A percentile compares a stretch with the other conserved stretches of the same genome.
These are phyloP conservation scores for Balakata baccata DNA, from an alignment of 345 rosid genomes.

Conservation along the genomic window DNA sequence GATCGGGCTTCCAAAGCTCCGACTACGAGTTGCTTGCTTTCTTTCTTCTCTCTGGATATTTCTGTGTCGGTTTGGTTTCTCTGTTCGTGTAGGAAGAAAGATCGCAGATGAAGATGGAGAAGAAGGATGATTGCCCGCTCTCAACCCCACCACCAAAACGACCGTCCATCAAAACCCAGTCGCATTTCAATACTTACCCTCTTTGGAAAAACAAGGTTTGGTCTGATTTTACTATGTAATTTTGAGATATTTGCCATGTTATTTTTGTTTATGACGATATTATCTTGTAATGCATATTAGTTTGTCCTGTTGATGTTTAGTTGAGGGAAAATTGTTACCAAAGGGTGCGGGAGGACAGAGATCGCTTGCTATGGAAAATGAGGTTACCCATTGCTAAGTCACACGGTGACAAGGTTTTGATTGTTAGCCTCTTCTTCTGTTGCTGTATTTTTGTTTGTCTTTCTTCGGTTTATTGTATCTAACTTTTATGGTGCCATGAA, in stretches of 20 bases:
- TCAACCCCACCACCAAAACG: conserved; percentile 29
- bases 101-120: neutral
- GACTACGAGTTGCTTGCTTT: too few species aligned
- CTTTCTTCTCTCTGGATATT: neutral
- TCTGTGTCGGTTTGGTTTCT: neutral
- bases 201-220: conserved; percentile 63
- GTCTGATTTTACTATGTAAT: neutral
- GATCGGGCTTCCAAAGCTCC: too few species aligned
- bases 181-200: conserved; percentile 42
- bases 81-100: neutral
- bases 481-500: neutral
- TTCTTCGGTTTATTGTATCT: neutral
- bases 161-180: conserved; percentile 38
- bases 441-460: neutral
- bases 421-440: neutral
- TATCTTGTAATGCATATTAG: neutral
- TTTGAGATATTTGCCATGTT: neutral
- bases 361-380: conserved; percentile 72
- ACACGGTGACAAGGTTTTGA: conserved; percentile 46
- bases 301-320: conserved; percentile 27
- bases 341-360: conserved; percentile 73
- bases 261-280: neutral
- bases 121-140: neutral
- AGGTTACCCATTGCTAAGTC: conserved; percentile 51
- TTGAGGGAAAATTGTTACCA: conserved; percentile 68